phyloP scores from a whole-genome alignment of 257 asterid species.

The Penstemon davidsonii region DNA sequence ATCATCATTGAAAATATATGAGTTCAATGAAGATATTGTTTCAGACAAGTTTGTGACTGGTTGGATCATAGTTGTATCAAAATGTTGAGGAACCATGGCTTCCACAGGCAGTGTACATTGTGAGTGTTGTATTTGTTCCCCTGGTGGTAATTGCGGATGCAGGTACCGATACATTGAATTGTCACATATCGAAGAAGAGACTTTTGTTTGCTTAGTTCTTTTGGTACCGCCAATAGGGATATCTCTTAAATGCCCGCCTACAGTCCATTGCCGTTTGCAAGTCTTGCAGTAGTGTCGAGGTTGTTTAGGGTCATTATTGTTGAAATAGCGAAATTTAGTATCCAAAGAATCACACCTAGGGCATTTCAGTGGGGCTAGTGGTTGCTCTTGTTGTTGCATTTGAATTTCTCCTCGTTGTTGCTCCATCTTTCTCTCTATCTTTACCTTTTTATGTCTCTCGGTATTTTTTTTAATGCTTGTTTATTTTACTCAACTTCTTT shows the following conservation, averaged over 20 bases:
- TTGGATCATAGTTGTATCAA: conserved; percentile 21
- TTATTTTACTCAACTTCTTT: too few species aligned
- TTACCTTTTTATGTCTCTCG: background rate
- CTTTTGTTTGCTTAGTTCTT: conserved; percentile 28
- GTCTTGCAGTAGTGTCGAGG: conserved; percentile 42
- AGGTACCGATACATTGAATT: conserved; percentile 17
- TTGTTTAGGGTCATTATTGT: conserved; percentile 38
- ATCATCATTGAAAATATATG: conserved; percentile 24
- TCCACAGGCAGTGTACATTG: background rate
- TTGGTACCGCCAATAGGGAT: conserved; percentile 39
- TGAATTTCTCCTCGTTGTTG: conserved; percentile 16
- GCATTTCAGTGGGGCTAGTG: conserved; percentile 29
- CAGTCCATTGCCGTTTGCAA: conserved; percentile 46
- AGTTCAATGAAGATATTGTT: conserved; percentile 12
- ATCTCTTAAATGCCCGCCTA: conserved; percentile 40
- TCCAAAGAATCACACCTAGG: conserved; percentile 38
- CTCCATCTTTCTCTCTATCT: conserved; percentile 28
- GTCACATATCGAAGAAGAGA: conserved; percentile 30
- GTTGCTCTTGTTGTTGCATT: conserved; percentile 31
- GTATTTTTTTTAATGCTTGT: too few species aligned
- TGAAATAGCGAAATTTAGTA: conserved; percentile 39
- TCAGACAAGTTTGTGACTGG: conserved; percentile 22
- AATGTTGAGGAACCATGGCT: conserved; percentile 26
- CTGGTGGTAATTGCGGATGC: conserved; percentile 10
- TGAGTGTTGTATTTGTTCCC: background rate